phyloP scores from a whole-genome alignment of 257 asterid species.

The Sherardia arvensis region DNA sequence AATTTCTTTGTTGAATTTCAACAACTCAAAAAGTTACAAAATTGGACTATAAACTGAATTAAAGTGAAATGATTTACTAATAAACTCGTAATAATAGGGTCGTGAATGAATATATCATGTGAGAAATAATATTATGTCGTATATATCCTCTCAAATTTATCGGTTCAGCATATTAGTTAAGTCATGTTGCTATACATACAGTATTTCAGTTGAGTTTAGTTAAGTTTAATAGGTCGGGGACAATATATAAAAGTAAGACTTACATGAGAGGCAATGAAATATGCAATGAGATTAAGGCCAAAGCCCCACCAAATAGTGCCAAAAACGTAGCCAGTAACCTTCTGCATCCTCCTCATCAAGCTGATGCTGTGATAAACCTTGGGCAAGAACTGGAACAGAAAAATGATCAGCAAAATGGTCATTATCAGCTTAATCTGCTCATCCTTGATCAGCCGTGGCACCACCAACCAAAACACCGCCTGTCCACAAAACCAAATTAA shows the following conservation, averaged over 20 bases:
- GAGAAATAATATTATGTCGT: too few relatives aligned
- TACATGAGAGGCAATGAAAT: conserved; percentile 95
- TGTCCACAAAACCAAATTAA: conserved; percentile 18
- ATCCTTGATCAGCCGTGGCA: conserved; percentile 62
- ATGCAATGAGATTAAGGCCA: conserved; percentile 86
- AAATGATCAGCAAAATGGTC: conserved; percentile 60
- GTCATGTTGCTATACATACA: not conserved
- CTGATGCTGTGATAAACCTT: conserved; percentile 76
- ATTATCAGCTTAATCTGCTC: conserved; percentile 53
- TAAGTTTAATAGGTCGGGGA: not conserved
- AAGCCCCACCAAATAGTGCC: conserved; percentile 99
- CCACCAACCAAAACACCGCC: conserved; percentile 77
- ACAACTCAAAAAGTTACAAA: too few relatives aligned
- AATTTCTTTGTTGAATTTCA: too few relatives aligned
- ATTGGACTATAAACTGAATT: too few relatives aligned
- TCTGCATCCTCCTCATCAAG: conserved; percentile 79
- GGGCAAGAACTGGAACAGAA: conserved; percentile 82
- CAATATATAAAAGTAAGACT: too few relatives aligned
- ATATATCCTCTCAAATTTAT: too few relatives aligned
- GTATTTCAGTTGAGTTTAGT: too few relatives aligned
- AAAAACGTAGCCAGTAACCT: conserved; percentile 79
- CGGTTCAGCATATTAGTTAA: too few relatives aligned
- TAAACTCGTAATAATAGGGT: too few relatives aligned
- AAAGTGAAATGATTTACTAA: too few relatives aligned
- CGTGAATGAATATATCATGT: too few relatives aligned